phyloP scores from a whole-genome alignment of 768 basidiomycete species.

The Galerina marginata region DNA sequence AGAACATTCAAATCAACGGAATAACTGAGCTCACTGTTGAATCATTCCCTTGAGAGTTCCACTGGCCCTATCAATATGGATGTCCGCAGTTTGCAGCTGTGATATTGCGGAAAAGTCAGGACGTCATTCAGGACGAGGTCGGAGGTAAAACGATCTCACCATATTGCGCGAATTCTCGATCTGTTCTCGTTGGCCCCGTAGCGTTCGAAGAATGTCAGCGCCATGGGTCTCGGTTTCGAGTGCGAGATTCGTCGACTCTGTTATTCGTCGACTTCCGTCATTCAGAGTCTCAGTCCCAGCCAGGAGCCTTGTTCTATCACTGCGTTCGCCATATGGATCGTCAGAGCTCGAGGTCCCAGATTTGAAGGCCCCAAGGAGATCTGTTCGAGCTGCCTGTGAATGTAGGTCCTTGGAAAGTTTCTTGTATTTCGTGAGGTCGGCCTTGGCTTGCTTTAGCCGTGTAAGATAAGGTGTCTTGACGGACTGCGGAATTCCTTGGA shows the following conservation, averaged over 20 bases:
- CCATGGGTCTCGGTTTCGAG: constrained; percentile 92
- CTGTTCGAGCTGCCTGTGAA: constrained; percentile 65
- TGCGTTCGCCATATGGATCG: constrained; percentile 71
- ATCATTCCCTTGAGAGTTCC: constrained; percentile 95
- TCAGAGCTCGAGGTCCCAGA: constrained; percentile 48
- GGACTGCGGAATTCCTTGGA: constrained; percentile 89
- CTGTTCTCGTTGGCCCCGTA: constrained; percentile 87
- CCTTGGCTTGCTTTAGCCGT: constrained; percentile 71
- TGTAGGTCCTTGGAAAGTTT: constrained; percentile 78
- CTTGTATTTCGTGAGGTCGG: constrained; percentile 76
- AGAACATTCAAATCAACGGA: too few relatives aligned
- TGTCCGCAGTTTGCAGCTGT: constrained; percentile 82
- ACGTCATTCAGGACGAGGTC: neutral
- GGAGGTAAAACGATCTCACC: constrained; percentile 45
- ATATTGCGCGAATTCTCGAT: constrained; percentile 88
- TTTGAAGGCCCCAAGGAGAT: constrained; percentile 49
- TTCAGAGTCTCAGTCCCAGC: constrained; percentile 72
- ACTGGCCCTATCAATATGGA: constrained; percentile 83
- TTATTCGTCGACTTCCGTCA: constrained; percentile 76
- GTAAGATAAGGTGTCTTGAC: constrained; percentile 71
- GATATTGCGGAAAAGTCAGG: neutral
- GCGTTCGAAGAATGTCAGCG: constrained; percentile 81
- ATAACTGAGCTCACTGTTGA: constrained; percentile 61
- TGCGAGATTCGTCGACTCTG: constrained; percentile 85
- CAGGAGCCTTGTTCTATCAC: constrained; percentile 75